Base-by-base conservation (phyloP, 108 stramenopile species). In the Aurantiochytrium sp. region DNA sequence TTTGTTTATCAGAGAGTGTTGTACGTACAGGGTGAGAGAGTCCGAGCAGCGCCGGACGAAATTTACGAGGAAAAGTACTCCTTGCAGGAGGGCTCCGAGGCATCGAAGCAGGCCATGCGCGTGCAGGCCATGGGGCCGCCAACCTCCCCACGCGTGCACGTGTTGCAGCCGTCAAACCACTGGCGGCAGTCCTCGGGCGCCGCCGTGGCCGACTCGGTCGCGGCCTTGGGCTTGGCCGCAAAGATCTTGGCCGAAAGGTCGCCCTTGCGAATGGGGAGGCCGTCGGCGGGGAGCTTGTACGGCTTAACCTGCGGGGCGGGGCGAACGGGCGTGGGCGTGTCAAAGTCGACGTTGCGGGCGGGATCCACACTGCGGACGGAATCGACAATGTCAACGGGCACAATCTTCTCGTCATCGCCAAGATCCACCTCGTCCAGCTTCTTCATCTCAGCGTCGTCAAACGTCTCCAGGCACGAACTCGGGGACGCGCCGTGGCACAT, bases 151-250 rank as follows among this genome's bases (percentile, higher is more conserved):
- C 59, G 59, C 8, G 59, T 34, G 59, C 59, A 65, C 34, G 59
- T 65, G 59, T 65, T 65, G 59, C 59, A 65, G 59, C 59, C 59
- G 19, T 65, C 59, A 65, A 65, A 65, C 59, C 59, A 65, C 59
- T 34, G 32, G 32, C 34, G 1, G 59, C 59, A 65, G 24, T 65
- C 59, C 8, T 65, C 59, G 8, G 59, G 59, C 6, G 4, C 59
- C 8, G 59, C 6, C 8, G 10, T 19, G 19, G 59, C 8, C 15
- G 59, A 17, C 32, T 30, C 19, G 22, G 15, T 65, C 12, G 53
- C 21, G 21, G 53, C 21, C 12, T 12, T 54, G 53, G 17, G 12
- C 53, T 54, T 54, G 12, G 53, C 21, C 12, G 17, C 21, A 12
- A 21, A 12, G 53, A 19, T 54, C 21, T 54, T 21, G 17, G 12